phyloP scores from a whole-genome alignment of 23 red algal species.

The Cyanidium caldarium region DNA sequence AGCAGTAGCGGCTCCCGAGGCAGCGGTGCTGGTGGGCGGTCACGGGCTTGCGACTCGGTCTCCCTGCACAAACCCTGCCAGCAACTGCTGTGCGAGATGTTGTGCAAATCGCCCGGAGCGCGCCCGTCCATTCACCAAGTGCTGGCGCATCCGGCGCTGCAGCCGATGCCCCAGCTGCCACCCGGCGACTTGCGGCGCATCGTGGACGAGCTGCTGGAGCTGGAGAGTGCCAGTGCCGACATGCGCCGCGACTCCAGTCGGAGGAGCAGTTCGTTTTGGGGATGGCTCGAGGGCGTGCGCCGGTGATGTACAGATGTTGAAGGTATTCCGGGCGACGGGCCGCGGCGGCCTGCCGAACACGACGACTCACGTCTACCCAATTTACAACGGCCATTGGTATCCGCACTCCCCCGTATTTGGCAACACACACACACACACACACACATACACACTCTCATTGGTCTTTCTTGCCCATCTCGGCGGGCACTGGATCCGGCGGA shows the following conservation, averaged over 20 bases:
- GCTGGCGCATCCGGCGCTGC: background rate
- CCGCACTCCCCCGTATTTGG: no score
- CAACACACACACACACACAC: no score
- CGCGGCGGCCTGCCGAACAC: no score
- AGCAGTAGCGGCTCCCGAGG: background rate
- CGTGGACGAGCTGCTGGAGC: background rate
- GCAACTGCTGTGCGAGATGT: background rate
- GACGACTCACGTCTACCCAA: no score
- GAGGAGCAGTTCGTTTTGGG: background rate
- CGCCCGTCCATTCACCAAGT: background rate
- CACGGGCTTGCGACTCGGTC: background rate
- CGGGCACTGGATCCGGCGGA: no score
- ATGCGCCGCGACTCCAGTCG: no score
- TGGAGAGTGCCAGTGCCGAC: no score
- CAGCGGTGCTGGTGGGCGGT: background rate
- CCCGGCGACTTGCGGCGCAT: background rate
- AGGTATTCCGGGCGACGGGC: no score
- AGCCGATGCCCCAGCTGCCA: background rate
- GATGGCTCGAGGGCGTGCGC: background rate
- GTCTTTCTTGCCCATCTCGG: no score
- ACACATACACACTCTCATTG: no score
- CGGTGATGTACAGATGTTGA: background rate
- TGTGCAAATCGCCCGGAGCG: background rate
- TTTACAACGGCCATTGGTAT: no score
- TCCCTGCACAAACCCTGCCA: background rate